Base-by-base conservation (phyloP, 2,329 filamentous ascomycete genomes). In the Cladorrhinum sp. region DNA sequence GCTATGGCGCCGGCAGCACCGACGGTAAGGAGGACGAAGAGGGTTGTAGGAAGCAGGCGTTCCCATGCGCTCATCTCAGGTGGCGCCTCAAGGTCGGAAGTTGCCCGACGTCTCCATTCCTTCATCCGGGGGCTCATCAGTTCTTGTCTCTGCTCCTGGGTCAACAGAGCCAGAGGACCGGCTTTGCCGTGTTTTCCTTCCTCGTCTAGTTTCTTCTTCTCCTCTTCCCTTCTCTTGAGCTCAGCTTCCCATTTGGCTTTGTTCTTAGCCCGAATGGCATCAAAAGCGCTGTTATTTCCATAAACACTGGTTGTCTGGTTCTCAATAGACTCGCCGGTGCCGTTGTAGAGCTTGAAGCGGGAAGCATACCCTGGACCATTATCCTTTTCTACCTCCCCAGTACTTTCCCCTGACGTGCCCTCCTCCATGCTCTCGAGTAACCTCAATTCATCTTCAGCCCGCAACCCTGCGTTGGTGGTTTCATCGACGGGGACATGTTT, bases 361-460 rank as follows among this genome's bases (percentile, higher is more conserved):
- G 59, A 65, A 22, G 32, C 41, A 13, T 62, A 63, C 5, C 55
- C 60, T 13, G 22, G 45, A n/a, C 41, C 60, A 55, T 8, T 13
- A 12, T 49, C 23, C 24, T 32, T 63, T 6, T 64, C 51, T 38
- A 63, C 59, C 13, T 66, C 54, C 22, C 25, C 8, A 2, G 22
- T 50, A 7, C 22, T 10, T 6, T 51, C 50, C 57, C 70, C 65
- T 12, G 66, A 64, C 27, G 66, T 65, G 1, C 68, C 64, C 3
- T 49, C 61, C 2, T 48, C 63, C 24, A 60, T 60, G 65, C 68
- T 69, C 56, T 68, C 65, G 54, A 56, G 65, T 51, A 56, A 52
- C 64, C 60, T 60, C 55, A 88, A 77, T 73, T 88, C 85, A 59
- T 87, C 82, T 72, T 88, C 85, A 13, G 85, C 85, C 53, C 85